phyloP scores from a whole-genome alignment of 148 eudicot species.

The Fagopyrum homotropicum region DNA sequence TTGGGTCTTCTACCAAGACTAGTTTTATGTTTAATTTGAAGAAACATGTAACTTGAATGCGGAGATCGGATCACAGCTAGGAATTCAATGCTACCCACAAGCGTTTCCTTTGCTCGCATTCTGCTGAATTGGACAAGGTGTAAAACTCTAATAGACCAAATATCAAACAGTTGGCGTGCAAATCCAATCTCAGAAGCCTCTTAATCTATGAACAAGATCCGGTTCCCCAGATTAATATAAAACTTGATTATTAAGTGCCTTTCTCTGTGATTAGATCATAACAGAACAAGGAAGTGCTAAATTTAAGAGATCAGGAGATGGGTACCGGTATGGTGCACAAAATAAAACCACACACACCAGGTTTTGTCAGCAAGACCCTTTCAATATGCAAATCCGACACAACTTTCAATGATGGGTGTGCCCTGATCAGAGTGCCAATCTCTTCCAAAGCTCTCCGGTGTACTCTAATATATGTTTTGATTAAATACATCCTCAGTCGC shows the following conservation, averaged over 20 bases:
- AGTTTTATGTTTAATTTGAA: conserved; percentile 50
- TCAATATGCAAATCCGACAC: neutral
- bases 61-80: conserved; percentile 18
- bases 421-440: too few relatives aligned
- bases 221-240: too few relatives aligned
- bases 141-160: conserved; percentile 4
- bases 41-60: conserved; percentile 30
- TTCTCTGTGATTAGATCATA: neutral
- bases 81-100: conserved; percentile 5
- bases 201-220: neutral
- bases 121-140: neutral
- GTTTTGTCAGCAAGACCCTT: neutral
- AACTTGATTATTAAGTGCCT: too few relatives aligned
- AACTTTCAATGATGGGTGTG: neutral
- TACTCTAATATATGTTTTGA: too few relatives aligned
- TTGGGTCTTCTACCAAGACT: conserved; percentile 66
- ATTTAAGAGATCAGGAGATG: neutral
- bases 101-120: conserved; percentile 18
- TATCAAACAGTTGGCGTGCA: conserved; percentile 14
- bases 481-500: too few relatives aligned
- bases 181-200: neutral
- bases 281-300: neutral
- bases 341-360: neutral
- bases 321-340: neutral
- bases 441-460: too few relatives aligned